A percentile compares a stretch with the other conserved stretches of the same genome.
Conservation (phyloP, 805 yeast species). For the Candida pseudoglaebosa region DNA sequence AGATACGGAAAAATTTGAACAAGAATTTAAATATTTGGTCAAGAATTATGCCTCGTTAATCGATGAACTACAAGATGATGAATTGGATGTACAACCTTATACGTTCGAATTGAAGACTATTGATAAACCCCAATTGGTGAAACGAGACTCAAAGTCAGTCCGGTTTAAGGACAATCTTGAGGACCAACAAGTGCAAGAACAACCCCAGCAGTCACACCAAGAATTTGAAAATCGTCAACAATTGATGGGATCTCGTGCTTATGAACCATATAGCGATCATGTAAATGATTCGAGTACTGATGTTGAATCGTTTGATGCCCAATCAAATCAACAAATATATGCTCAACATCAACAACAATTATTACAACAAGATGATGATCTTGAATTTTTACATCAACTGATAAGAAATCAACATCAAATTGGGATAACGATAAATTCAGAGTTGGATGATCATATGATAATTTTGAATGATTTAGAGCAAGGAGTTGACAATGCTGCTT, state of each 20-base stretch:
- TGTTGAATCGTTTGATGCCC: conserved; percentile 21
- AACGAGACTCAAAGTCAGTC: conserved; percentile 24
- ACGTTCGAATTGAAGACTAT: conserved; percentile 11
- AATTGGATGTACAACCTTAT: conserved; percentile 30
- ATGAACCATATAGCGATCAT: conserved; percentile 35
- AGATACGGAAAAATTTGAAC: conserved; percentile 5
- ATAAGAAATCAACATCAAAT: conserved; percentile 34
- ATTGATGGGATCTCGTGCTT: conserved; percentile 32
- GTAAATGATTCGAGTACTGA: conserved; percentile 13
- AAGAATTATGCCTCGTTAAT: conserved; percentile 16
- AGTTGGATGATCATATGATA: conserved; percentile 40
- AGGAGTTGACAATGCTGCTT: conserved; percentile 35
- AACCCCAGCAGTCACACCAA: not conserved
- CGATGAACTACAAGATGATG: conserved; percentile 21
- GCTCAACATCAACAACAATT: conserved; percentile 41
- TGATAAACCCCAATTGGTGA: conserved; percentile 4
- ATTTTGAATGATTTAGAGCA: conserved; percentile 37
- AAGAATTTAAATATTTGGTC: conserved; percentile 10
- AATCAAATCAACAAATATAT: conserved; percentile 36
- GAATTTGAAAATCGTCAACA: conserved; percentile 16
- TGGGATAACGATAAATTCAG: conserved; percentile 37
- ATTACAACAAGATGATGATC: conserved; percentile 33
- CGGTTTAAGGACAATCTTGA: conserved; percentile 34
- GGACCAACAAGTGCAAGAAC: too few relatives aligned
- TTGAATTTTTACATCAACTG: conserved; percentile 31